phyloP scores from a whole-genome alignment of 495 filamentous ascomycete species.

The Bacidia gigantensis region DNA sequence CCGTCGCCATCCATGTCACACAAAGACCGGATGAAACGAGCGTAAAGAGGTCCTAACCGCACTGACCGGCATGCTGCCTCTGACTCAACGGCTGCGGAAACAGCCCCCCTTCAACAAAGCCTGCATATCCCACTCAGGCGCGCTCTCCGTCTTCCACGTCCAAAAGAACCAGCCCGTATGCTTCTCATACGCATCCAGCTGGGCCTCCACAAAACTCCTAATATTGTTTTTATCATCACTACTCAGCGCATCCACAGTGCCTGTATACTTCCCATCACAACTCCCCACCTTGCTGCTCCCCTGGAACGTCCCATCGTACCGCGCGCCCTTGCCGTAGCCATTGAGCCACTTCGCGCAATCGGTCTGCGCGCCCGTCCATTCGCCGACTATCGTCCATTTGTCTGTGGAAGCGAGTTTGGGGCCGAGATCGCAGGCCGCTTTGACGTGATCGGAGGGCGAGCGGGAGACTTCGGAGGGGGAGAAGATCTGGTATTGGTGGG shows the following conservation, averaged over 20 bases:
- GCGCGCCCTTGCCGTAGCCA: conserved; percentile 42
- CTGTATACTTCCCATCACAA: conserved; percentile 45
- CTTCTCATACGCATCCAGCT: conserved; percentile 60
- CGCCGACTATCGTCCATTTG: conserved; percentile 60
- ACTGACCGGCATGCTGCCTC: conserved; percentile 36
- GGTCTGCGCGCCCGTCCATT: conserved; percentile 50
- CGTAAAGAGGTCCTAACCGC: conserved; percentile 14
- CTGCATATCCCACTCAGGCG: conserved; percentile 81
- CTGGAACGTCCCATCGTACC: conserved; percentile 37
- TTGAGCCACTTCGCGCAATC: conserved; percentile 45
- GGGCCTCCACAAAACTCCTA: conserved; percentile 52
- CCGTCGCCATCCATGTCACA: not conserved
- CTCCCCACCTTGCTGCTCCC: conserved; percentile 36
- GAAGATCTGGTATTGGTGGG: conserved; percentile 59
- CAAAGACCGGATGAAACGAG: not conserved
- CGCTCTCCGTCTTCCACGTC: conserved; percentile 75
- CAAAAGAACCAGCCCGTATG: conserved; percentile 66
- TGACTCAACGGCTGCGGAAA: conserved; percentile 48
- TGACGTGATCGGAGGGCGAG: conserved; percentile 35
- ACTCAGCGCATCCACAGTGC: conserved; percentile 39
- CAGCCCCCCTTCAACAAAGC: conserved; percentile 42
- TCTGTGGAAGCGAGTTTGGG: conserved; percentile 39
- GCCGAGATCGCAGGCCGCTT: conserved; percentile 36
- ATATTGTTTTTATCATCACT: conserved; percentile 42
- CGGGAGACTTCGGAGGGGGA: conserved; percentile 40